Evolutionary conservation across 148 eudicot genomes (phyloP), one percentile per base, ranked within the genome.

Genomic region (Suaeda aralocaspica): DNA sequence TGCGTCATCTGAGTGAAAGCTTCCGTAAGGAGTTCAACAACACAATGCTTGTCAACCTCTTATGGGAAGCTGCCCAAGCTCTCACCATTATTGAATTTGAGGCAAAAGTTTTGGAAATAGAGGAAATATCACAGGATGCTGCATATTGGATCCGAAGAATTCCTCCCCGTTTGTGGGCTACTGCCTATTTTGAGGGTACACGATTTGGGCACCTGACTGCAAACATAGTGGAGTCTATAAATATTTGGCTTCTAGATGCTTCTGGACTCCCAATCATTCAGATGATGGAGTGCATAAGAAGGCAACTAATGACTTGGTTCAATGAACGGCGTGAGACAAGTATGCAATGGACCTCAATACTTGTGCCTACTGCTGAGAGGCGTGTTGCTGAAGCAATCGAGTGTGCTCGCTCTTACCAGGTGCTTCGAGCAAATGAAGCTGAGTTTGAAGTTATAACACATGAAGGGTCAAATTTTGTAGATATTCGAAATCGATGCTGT

Each of bases 301-400:
- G 89, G 71, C 87, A 86, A 70, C 84, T 86, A 33, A 83, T 86
- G 87, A 86, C 87, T 60, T 86, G 89, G 89, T 81, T 86, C 48
- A 81, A 83, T 58, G 89, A 86, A 67, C 80, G 89, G 4, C 84
- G 87, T 67, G 89, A 86, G 68, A 68, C 73, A 41, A 81, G 89
- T 64, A 77, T 77, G 81, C 78, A 81, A 55, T 86, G 89, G 89
- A 79, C 83, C 29, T 79, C 83, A 1, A 81, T 79, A 25, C 87
- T 86, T 7, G 84, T 83, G 8, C 89, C 89, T 9, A 74, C 71
- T 29, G 87, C 89, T 29, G 87, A 83, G 71, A 66, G 83, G 26
- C 79, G 69, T 8, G 85, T 86, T 6, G 82, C 81, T 0, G 87
- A 86, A 28, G 89, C 89, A 24, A 77, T 83, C 44, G 87, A 86